A percentile compares a stretch with the other conserved stretches of the same genome.
Conservation (phyloP, 2,329 filamentous ascomycete genomes). For the Thelonectria olida region DNA sequence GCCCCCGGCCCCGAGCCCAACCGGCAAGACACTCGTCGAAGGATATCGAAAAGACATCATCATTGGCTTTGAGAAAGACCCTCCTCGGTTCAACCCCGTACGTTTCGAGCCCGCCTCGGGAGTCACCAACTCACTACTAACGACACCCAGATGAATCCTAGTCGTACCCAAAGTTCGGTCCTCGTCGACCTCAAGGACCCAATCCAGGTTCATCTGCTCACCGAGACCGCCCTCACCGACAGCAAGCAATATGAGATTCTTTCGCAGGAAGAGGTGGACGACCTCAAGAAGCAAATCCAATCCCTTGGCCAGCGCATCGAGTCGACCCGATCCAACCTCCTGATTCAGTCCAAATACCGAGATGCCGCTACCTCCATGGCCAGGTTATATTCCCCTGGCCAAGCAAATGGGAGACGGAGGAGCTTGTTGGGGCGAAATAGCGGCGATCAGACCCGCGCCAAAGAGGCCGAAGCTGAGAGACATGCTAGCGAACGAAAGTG, state of each 20-base stretch:
- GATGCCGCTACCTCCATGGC: conserved; percentile 91
- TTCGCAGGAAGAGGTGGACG: conserved; percentile 90
- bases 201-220: conserved; percentile 89
- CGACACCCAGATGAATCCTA: conserved; percentile 57
- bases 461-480: conserved; percentile 78
- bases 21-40: conserved; percentile 62
- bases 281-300: conserved; percentile 86
- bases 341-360: conserved; percentile 91
- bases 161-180: conserved; percentile 63
- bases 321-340: conserved; percentile 81
- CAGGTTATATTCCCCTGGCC: conserved; percentile 76
- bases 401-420: conserved; percentile 55
- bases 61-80: conserved; percentile 63
- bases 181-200: conserved; percentile 72
- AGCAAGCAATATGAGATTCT: conserved; percentile 86
- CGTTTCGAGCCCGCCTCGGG: conserved; percentile 36
- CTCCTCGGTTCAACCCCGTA: conserved; percentile 68
- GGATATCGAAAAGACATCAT: conserved; percentile 67
- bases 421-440: conserved; percentile 62
- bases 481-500: conserved; percentile 80
- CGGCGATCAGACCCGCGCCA: conserved; percentile 57
- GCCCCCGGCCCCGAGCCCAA: conserved; percentile 49
- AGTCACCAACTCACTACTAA: conserved; percentile 18
- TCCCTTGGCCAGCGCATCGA: conserved; percentile 80
- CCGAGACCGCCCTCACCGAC: conserved; percentile 91